Evolutionary conservation across 257 asterid genomes (phyloP).

Genomic region (Gardenia jasminoides): DNA sequence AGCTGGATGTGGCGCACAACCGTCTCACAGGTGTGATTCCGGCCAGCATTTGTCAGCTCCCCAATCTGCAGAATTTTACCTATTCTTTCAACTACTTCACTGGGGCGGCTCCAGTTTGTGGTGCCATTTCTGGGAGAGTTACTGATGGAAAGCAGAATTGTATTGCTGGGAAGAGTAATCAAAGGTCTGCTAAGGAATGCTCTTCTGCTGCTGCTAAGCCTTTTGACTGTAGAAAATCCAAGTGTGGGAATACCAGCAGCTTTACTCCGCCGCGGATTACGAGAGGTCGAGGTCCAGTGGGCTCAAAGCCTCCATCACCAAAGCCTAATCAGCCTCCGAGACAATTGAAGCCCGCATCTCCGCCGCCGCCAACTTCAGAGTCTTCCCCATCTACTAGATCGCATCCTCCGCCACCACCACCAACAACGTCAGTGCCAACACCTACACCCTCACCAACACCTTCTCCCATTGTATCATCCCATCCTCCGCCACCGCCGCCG

Average conservation of each 20-base stretch:
- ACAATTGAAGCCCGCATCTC: not conserved
- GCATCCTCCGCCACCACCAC: constrained; percentile 47
- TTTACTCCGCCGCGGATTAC: not conserved
- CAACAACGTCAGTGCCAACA: constrained; percentile 11
- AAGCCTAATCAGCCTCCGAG: constrained; percentile 7
- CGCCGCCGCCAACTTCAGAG: constrained; percentile 51
- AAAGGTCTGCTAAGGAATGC: constrained; percentile 67
- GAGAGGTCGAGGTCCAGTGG: constrained; percentile 10
- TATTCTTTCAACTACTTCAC: constrained; percentile 59
- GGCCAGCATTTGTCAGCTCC: constrained; percentile 48
- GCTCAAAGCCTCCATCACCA: constrained; percentile 25
- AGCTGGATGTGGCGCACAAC: constrained; percentile 62
- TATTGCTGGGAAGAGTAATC: constrained; percentile 55
- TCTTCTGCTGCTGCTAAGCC: constrained; percentile 70
- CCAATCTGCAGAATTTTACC: constrained; percentile 57
- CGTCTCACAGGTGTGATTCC: constrained; percentile 58
- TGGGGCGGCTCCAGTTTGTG: constrained; percentile 54
- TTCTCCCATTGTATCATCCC: constrained; percentile 5
- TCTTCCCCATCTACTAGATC: constrained; percentile 31
- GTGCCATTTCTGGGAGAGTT: constrained; percentile 24
- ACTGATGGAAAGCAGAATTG: constrained; percentile 66
- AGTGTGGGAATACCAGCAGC: constrained; percentile 35
- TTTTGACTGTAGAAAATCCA: constrained; percentile 64
- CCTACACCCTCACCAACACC: constrained; percentile 19
- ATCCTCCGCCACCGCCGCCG: constrained; percentile 21